Evolutionary conservation across 345 rosid genomes (phyloP).

Genomic region (Eucalyptus marginata): DNA sequence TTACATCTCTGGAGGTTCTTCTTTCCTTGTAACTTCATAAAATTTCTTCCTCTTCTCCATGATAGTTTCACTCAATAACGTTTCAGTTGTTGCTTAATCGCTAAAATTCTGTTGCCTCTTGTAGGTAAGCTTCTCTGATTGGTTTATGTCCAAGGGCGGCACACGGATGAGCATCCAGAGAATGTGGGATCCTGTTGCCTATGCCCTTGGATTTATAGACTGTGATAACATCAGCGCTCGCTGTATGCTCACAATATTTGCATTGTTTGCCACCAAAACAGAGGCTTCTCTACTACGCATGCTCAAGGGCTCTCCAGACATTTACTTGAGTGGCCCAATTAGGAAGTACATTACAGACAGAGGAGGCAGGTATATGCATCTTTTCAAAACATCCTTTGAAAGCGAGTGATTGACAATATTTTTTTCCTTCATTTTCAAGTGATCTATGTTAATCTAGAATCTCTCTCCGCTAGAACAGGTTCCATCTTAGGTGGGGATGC

Average conservation of each 20-base stretch:
- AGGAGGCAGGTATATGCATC: constrained; percentile 69
- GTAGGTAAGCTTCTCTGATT: constrained; percentile 96
- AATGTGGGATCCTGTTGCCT: constrained; percentile 99
- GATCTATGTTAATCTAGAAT: not conserved
- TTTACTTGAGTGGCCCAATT: constrained; percentile 88
- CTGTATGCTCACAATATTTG: constrained; percentile 98
- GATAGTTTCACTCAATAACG: not conserved
- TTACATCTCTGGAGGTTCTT: not conserved
- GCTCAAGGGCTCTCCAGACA: constrained; percentile 99
- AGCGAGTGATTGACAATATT: not conserved
- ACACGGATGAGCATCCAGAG: constrained; percentile 79
- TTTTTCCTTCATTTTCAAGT: not conserved
- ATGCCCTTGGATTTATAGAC: constrained; percentile 97
- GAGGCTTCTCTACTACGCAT: constrained; percentile 96
- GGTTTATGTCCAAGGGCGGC: constrained; percentile 98
- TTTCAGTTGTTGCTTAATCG: not conserved
- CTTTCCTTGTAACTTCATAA: not conserved
- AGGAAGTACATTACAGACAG: constrained; percentile 72
- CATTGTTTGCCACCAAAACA: constrained; percentile 97
- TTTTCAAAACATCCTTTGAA: not conserved
- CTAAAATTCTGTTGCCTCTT: not conserved
- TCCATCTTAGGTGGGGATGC: constrained; percentile 99
- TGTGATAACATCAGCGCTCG: constrained; percentile 99
- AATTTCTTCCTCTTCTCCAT: not conserved
- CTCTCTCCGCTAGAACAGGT: constrained; percentile 41